Evolutionary conservation across 495 filamentous ascomycete species (phyloP).

Genomic region (Neurospora sp.): DNA sequence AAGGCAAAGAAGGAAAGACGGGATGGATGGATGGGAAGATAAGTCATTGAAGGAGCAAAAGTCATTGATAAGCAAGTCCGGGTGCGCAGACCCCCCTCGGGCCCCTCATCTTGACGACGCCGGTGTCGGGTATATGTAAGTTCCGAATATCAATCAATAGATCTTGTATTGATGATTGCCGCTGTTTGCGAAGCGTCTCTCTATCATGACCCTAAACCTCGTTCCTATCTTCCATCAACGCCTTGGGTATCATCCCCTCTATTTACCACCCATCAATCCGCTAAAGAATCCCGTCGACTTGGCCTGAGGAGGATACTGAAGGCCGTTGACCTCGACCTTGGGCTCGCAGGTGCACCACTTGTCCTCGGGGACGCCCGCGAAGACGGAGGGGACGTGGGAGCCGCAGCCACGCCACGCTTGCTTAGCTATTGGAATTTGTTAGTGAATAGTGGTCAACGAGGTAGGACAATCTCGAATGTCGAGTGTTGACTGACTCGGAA

Average conservation of each 20-base stretch:
- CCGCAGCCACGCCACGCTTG: conserved; percentile 60
- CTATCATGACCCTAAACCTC: background rate
- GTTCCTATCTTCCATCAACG: background rate
- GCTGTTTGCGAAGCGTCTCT: background rate
- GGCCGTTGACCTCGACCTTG: conserved; percentile 47
- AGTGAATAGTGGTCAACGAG: background rate
- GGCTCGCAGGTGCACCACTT: conserved; percentile 54
- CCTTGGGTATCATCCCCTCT: conserved; percentile 2
- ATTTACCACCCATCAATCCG: conserved; percentile 14
- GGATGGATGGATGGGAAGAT: background rate
- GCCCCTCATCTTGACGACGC: background rate
- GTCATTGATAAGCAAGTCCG: background rate
- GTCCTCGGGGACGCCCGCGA: conserved; percentile 43
- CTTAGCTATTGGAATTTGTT: conserved; percentile 38
- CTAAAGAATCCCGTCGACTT: conserved; percentile 24
- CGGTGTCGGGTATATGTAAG: background rate
- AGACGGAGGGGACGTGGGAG: conserved; percentile 49
- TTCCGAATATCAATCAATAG: background rate
- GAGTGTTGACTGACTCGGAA: background rate
- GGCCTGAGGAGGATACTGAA: conserved; percentile 50
- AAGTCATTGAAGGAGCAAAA: background rate
- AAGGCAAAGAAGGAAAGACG: background rate
- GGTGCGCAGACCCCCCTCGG: background rate
- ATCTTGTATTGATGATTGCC: background rate
- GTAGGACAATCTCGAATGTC: background rate